Evolutionary conservation across 176 grass and related monocot species (phyloP), one percentile per base, ranked within the genome.

Genomic region (Bothriochloa decipiens): DNA sequence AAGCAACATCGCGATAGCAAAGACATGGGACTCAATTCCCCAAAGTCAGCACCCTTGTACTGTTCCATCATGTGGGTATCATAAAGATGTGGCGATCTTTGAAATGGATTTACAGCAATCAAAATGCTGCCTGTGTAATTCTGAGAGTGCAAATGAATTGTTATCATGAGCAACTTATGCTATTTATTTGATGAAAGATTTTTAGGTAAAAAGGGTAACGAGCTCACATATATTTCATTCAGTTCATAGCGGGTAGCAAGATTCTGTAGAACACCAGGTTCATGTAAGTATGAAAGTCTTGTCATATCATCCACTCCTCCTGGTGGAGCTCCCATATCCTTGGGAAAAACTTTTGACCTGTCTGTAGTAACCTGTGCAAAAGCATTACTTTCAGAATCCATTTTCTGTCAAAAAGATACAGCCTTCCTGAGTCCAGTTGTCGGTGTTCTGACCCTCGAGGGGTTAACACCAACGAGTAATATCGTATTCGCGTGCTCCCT

Each of bases 21-120:
- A 99, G 86, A 99, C 97, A 68, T 99, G 97, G 78, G 97, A 83
- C 93, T 99, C 60, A 99, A 80, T 77, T 99, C 97, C 70, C 97
- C 97, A 84, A 99, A 94, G 78, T 93, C 94, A 37, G 97, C 97
- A 43, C 97, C 97, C 64, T 99, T 99, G 75, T 99, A 99, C 70
- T 99, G 97, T 86, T 99, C 90, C 97, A 99, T 99, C 97, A 99
- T 99, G 68, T 99, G 91, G 20, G 93, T 96, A 78, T 99, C 97
- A 80, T 99, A 99, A 62, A 99, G 93, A 92, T 99, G 97, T 23
- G 93, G 91, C 79, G 96, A 74, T 81, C 97, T 90, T 96, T 99
- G 97, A 86, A 96, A 99, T 69, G 97, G 97, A 50, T 99, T 99
- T 86, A 99, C 71, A 20, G 97, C 97, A 85, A 99, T 99, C 84